These are phyloP conservation scores for Wickerhamomyces subpelliculosus DNA, from an alignment of 805 yeast genomes.

Conservation along the genomic window DNA sequence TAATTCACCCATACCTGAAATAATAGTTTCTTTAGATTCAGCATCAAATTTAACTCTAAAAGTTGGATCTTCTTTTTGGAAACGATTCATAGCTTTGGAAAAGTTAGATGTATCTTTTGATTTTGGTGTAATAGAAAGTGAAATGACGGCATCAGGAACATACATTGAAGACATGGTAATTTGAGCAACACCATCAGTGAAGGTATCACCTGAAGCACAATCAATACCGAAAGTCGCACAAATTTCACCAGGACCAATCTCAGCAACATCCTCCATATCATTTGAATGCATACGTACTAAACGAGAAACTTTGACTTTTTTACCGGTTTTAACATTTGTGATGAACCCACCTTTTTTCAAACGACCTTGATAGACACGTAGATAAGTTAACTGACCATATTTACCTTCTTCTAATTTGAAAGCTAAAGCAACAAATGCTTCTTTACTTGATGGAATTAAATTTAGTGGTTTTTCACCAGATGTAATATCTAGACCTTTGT, in stretches of 20 bases:
- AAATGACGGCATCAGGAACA: conserved; percentile 98
- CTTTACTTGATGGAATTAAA: conserved; percentile 61
- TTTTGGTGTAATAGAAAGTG: conserved; percentile 84
- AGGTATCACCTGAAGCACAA: conserved; percentile 98
- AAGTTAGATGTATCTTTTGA: conserved; percentile 82
- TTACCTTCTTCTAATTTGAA: conserved; percentile 98
- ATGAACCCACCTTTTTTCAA: conserved; percentile 86
- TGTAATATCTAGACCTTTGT: conserved; percentile 77
- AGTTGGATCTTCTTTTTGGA: conserved; percentile 99
- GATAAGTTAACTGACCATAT: conserved; percentile 94
- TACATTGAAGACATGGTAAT: conserved; percentile 96
- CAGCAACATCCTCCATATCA: conserved; percentile 97
- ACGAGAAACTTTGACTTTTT: conserved; percentile 87
- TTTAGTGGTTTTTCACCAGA: conserved; percentile 62
- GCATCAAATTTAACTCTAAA: conserved; percentile 86
- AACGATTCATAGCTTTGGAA: conserved; percentile 93
- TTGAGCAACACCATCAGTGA: conserved; percentile 73
- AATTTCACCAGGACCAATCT: conserved; percentile 95
- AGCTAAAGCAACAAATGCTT: conserved; percentile 95
- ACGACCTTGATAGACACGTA: conserved; percentile 95
- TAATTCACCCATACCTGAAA: conserved; percentile 97
- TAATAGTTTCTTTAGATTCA: conserved; percentile 89
- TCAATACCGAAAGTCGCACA: conserved; percentile 99
- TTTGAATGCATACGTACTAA: conserved; percentile 98
- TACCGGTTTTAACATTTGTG: conserved; percentile 85